Evolutionary conservation across 371 early-diverging fungal species (phyloP).

Genomic region (Dinochytrium kinnereticum): DNA sequence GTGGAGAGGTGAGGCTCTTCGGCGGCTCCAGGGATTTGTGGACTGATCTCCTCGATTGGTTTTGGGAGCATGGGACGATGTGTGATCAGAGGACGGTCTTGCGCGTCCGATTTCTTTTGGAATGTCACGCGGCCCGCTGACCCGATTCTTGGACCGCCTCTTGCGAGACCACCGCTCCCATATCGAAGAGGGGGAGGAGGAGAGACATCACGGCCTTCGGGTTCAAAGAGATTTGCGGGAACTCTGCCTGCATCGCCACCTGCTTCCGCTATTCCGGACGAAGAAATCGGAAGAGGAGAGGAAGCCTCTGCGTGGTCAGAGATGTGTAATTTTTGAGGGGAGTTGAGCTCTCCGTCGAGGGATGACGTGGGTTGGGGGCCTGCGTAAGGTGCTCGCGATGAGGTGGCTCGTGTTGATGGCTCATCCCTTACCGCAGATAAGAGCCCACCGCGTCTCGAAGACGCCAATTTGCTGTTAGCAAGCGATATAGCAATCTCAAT

Average conservation of each 20-base stretch:
- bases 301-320: not conserved
- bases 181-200: not conserved
- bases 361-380: too few relatives aligned
- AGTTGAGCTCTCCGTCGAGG: not conserved
- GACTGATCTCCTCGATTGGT: not conserved
- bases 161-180: not conserved
- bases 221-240: not conserved
- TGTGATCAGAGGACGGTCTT: not conserved
- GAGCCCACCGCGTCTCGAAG: slow-evolving; percentile 5
- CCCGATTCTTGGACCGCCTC: not conserved
- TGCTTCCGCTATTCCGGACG: too few relatives aligned
- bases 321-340: too few relatives aligned
- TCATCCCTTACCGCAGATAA: slow-evolving; percentile 7
- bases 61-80: not conserved
- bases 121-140: slow-evolving; percentile 5
- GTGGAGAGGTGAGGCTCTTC: too few relatives aligned
- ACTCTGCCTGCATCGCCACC: too few relatives aligned
- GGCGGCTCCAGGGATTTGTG: too few relatives aligned
- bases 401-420: slow-evolving; percentile 9
- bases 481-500: not conserved
- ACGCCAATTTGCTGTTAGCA: slow-evolving; percentile 1
- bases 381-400: not conserved
- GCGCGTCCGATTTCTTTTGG: not conserved
- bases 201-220: not conserved
- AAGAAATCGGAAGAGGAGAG: not conserved